Evolutionary conservation across 257 asterid species (phyloP).

Genomic region (Marsdenia floribunda): DNA sequence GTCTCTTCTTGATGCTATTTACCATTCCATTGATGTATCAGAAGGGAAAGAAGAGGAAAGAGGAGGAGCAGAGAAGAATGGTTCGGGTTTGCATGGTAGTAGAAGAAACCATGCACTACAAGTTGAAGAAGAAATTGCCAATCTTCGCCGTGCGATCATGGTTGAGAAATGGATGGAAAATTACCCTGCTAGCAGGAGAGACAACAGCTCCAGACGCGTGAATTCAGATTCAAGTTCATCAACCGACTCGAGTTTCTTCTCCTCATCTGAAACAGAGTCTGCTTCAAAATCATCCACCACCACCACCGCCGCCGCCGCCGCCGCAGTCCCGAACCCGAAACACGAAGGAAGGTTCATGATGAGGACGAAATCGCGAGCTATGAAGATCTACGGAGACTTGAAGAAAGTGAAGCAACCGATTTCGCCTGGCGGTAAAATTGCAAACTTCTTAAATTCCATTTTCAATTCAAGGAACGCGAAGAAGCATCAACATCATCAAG

Average conservation of each 20-base stretch:
- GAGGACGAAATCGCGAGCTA: conserved; percentile 37
- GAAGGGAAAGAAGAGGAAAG: conserved; percentile 7
- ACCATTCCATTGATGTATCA: conserved; percentile 70
- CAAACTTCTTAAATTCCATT: conserved; percentile 56
- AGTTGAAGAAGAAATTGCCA: conserved; percentile 52
- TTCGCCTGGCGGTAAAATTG: conserved; percentile 47
- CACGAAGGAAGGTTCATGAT: conserved; percentile 25
- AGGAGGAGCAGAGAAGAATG: neutral
- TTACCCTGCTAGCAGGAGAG: conserved; percentile 11
- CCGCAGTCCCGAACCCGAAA: neutral
- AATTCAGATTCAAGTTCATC: conserved; percentile 56
- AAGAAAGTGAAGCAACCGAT: conserved; percentile 43
- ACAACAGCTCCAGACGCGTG: conserved; percentile 29
- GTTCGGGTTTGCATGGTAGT: neutral
- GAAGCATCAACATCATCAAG: conserved; percentile 27
- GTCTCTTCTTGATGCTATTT: conserved; percentile 72
- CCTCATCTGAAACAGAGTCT: conserved; percentile 58
- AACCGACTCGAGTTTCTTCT: conserved; percentile 58
- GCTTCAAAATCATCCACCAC: conserved; percentile 36
- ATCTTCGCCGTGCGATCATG: conserved; percentile 65
- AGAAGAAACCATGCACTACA: conserved; percentile 24
- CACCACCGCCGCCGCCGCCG: too few relatives aligned
- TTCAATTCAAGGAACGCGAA: conserved; percentile 58
- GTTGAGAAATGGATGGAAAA: conserved; percentile 82
- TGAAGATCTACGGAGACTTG: conserved; percentile 34